Base-by-base conservation (phyloP, 257 asterid genomes). In the Penstemon newberryi region DNA sequence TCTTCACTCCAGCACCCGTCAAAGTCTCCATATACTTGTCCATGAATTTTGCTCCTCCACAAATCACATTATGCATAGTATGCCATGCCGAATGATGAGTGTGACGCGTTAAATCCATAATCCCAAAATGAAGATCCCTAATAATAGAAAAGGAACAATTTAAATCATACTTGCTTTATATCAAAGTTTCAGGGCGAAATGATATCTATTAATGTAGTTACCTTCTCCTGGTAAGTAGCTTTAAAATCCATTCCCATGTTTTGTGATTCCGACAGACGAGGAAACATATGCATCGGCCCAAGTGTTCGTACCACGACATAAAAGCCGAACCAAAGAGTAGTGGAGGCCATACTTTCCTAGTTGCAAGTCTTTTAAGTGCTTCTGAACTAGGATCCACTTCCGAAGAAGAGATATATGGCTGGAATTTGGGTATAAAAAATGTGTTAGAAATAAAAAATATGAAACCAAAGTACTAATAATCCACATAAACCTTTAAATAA, bases 1-100 rank as follows among this genome's bases (percentile, higher is more conserved):
- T 80, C 78, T 73, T 90, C 61, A 73, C 86, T 53, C 82, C 44
- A 4, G 70, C 73, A 40, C 6, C 70, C 49, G 58, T 76, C 78
- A 90, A 55, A 10, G 63, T 46, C 37, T 74, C 89, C 87, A 89
- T 78, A 77, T 89, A 84, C 73, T 60, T 63, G 65, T 91, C 97
- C 78, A 76, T 66, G 43, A 84, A 70, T 57, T 74, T 89, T 7
- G 86, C 85, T n/a, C 96, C 96, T 0, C 95, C 91, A 43, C 95
- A 85, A 7, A 89, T 63, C 8, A 91, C 91, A 57, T 89, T 89
- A 38, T 91, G 97, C 96, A 89, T 87, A 8, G 90, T 76, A 56
- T 91, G 95, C 97, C 97, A 89, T 0, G 95, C 96, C 4, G 97
- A 89, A 65, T 85, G 91, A 74, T 91, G 97, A 13, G 97, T 91